phyloP scores from a whole-genome alignment of 176 grass and related monocot species.

The Hyparrhenia diplandra region DNA sequence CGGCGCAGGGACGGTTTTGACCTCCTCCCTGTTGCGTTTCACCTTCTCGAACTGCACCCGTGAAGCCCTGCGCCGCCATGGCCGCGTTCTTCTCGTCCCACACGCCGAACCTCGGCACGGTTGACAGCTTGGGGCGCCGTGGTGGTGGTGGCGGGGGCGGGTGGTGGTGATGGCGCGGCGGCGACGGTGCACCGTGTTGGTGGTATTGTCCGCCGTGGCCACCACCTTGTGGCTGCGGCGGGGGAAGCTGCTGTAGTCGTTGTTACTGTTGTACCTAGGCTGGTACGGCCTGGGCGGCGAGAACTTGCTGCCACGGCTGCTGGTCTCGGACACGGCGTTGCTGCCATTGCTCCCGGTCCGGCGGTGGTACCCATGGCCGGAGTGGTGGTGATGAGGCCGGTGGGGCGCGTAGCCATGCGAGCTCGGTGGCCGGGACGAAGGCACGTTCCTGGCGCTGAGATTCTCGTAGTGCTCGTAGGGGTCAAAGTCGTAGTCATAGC shows the following conservation, averaged over 20 bases:
- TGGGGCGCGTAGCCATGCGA: background rate
- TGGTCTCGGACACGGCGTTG: constrained; percentile 28
- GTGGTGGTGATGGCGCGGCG: background rate
- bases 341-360: constrained; percentile 41
- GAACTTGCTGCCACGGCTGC: constrained; percentile 53
- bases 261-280: constrained; percentile 23
- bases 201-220: background rate
- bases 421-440: constrained; percentile 9
- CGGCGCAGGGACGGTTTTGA: background rate
- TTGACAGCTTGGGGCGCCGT: constrained; percentile 10
- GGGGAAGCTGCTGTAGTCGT: background rate
- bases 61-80: constrained; percentile 54
- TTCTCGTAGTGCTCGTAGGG: constrained; percentile 48
- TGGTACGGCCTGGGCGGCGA: constrained; percentile 48
- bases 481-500: background rate
- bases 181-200: constrained; percentile 15
- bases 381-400: background rate
- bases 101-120: constrained; percentile 64
- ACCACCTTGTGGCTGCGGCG: background rate
- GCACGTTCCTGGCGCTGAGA: constrained; percentile 15
- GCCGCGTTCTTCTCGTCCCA: constrained; percentile 61
- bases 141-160: background rate
- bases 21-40: constrained; percentile 58
- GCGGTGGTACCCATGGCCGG: constrained; percentile 15
- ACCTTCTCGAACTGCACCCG: constrained; percentile 85